Base-by-base conservation (phyloP, 2,329 filamentous ascomycete species). In the Xylaria sp. region DNA sequence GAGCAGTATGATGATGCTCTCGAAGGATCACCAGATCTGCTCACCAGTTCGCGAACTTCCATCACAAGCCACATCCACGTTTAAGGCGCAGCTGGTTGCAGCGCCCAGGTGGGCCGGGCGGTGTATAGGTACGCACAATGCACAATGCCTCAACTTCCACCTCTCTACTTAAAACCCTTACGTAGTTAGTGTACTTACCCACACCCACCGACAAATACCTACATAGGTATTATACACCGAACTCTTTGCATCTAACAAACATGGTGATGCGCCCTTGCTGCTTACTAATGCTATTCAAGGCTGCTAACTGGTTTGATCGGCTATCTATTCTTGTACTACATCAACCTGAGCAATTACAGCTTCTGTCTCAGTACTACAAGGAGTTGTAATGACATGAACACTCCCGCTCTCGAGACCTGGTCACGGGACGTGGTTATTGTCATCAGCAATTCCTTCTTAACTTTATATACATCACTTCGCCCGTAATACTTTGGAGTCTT, bases 31-130 rank as follows among this genome's bases (percentile, higher is more conserved):
- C 65, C 60, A 39, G 67, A 53, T 67, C 52, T 46, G 53, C 58
- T 65, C 67, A 70, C 53, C 65, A 41, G 67, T 63, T 56, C 43
- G 58, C 57, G 55, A 46, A 45, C 64, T 48, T 9, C 50, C 32
- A 53, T 67, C 61, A 70, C 65, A 67, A 67, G 67, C 65, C 62
- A 65, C 65, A 65, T 60, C 64, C 64, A 58, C 50, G 43, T 34
- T 52, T 20, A 57, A 63, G 36, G 64, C 67, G 59, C 63, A 66
- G 60, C 52, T 58, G 57, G 56, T 46, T 46, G 32, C 20, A 20
- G 20, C 13, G 32, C 30, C 13, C 48, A 55, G 43, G 30, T 25
- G 32, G 25, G 20, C 18, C 45, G 36, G 60, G 55, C 53, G 52
- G 28, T n/a, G n/a, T n/a, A n/a, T n/a, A n/a, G n/a, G n/a, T n/a